phyloP scores from a whole-genome alignment of 2,329 filamentous ascomycete species.

The Calycina herbarum region DNA sequence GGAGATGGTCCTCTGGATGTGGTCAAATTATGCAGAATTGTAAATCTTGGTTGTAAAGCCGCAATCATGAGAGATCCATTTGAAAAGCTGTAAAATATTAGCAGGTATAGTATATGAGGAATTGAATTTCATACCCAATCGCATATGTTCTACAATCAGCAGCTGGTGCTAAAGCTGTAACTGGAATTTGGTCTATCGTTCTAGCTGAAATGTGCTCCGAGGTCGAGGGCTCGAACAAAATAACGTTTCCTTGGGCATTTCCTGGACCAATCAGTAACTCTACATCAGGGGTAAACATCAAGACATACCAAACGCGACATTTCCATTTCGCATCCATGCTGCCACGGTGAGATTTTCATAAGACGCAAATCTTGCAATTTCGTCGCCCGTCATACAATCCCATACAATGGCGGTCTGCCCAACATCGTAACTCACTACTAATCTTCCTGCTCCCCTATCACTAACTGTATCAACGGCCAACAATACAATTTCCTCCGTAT shows the following conservation, averaged over 20 bases:
- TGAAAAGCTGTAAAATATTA: conserved; percentile 65
- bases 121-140: conserved; percentile 66
- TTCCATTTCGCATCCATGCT: conserved; percentile 95
- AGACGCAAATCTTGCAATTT: conserved; percentile 87
- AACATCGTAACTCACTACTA: conserved; percentile 91
- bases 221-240: conserved; percentile 89
- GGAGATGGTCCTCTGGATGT: conserved; percentile 82
- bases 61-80: conserved; percentile 94
- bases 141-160: conserved; percentile 92
- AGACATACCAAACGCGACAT: conserved; percentile 86
- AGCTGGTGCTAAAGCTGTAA: conserved; percentile 88
- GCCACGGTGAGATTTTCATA: conserved; percentile 85
- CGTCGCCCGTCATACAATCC: conserved; percentile 90
- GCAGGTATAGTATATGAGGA: conserved; percentile 13
- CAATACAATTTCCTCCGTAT: conserved; percentile 79
- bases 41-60: conserved; percentile 86
- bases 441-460: conserved; percentile 77
- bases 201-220: conserved; percentile 89
- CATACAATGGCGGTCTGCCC: conserved; percentile 93
- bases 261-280: conserved; percentile 52
- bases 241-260: conserved; percentile 88
- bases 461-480: conserved; percentile 90
- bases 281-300: conserved; percentile 9
- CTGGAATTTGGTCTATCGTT: conserved; percentile 88
- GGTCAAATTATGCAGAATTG: conserved; percentile 87